Evolutionary conservation across 305 asterid species (phyloP), one percentile per base, ranked within the genome.

Genomic region (Rubia tinctorum): DNA sequence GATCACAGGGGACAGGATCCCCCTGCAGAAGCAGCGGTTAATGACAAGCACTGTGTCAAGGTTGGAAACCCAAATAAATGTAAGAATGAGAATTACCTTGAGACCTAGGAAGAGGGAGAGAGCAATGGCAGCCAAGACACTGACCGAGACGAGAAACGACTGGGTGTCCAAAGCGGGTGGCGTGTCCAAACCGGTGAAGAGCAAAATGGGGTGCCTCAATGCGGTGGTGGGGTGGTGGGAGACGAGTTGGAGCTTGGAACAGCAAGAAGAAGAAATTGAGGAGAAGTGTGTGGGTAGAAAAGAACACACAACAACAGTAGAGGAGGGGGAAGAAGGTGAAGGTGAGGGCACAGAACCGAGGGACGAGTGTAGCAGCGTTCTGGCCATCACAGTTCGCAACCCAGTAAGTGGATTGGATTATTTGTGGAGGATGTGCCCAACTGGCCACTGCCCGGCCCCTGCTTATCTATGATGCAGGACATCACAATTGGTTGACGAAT

Each of bases 101-200:
- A 93, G 88, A 44, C 97, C 97, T 71, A 91, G 95, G 83, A 89
- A 43, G 11, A 93, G 96, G 67, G 97, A 89, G 75, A 91, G 92
- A 51, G 84, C 81, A 86, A 93, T 91, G 56, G 98, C 98, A 76
- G 80, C 87, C 83, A 93, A 81, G 74, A 93, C 97, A 72, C 97
- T 89, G 56, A 83, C 87, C 17, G 91, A 87, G 60, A 84, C 91
- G 82, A 93, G 80, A 81, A 89, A 87, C 8, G 97, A 89, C 84
- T 93, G 98, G 3, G 98, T 93, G 78, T 93, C 96, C 60, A 93
- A 79, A 61, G 82, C 9, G 18, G 92, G 90, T 4, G 92, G 90
- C 2, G 89, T 73, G 11, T 90, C 89, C 18, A 86, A 22, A 4
- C 84, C 86, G 65, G 88, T 69, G 67, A 89, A 83, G n/a, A 90